Base-by-base conservation (phyloP, 768 basidiomycete genomes). In the Coprinopsis sp. region DNA sequence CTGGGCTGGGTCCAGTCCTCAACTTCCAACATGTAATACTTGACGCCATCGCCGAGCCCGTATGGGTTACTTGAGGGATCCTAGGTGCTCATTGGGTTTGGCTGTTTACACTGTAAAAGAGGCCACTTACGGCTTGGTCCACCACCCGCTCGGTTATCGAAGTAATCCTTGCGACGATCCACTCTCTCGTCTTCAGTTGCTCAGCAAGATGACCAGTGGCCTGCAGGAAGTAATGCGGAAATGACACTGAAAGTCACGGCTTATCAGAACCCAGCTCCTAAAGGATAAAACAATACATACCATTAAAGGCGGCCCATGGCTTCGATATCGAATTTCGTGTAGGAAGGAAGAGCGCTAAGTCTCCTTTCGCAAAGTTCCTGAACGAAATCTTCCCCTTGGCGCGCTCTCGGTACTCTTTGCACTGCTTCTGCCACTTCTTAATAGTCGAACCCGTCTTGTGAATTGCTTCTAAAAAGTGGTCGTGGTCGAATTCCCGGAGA, bases 221-320 rank as follows among this genome's bases (percentile, higher is more conserved):
- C 61, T 91, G 82, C 28, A 99, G 77, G 71, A 99, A 99, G 66
- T 97, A 94, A 66, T 98, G 95, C 38, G 96, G 96, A 67, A 94
- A 95, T 10, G 89, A 92, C 7, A 97, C 93, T 92, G 62, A 44
- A 30, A 44, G 33, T 46, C 43, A 53, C 54, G 47, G 23, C n/a
- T 45, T n/a, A 42, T 59, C 51, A 63, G 67, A 64, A 59, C 23
- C 33, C 21, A 36, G 38, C 16, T 33, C 24, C 19, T 27, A 42
- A 31, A 27, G 27, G 29, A 37, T 16, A 41, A 40, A 46, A 31
- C 27, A 28, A 44, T 37, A 36, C 81, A 56, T 60, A 92, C 93
- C 88, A 65, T 98, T 99, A 69, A 98, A 99, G 8, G 96, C 96
- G 19, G 95, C 96, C 95, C 96, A 99, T 1, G 91, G 89, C 62